Conservation (phyloP, 768 basidiomycete genomes). For the Gautieria morchelliformis region DNA sequence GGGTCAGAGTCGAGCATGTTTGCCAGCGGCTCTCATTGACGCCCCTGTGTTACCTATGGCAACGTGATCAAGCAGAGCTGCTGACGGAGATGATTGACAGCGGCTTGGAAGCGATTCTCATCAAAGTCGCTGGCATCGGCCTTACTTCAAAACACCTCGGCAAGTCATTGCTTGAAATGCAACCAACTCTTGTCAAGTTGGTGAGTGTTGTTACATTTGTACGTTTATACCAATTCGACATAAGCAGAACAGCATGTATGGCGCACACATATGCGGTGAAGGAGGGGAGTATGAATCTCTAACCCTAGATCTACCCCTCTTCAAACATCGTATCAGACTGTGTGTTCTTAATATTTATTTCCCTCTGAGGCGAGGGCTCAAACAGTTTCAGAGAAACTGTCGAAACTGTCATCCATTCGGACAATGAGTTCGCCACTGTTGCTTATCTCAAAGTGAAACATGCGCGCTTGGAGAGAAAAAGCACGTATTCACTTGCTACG, state of each 20-base stretch:
- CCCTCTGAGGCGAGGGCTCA: background rate
- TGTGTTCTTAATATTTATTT: constrained; percentile 16
- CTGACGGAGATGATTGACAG: constrained; percentile 78
- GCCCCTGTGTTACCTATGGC: constrained; percentile 87
- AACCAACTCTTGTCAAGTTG: constrained; percentile 59
- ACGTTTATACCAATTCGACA: background rate
- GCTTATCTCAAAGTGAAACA: constrained; percentile 78
- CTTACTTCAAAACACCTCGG: constrained; percentile 71
- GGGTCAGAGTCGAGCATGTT: constrained; percentile 95
- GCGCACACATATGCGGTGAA: constrained; percentile 92
- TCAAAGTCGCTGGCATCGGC: constrained; percentile 95
- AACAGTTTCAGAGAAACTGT: constrained; percentile 39
- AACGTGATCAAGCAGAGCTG: constrained; percentile 78
- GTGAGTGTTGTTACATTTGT: constrained; percentile 26
- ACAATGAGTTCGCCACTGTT: constrained; percentile 80
- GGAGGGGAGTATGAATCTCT: constrained; percentile 97
- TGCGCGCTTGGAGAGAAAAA: constrained; percentile 55
- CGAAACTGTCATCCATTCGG: constrained; percentile 68
- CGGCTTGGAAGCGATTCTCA: constrained; percentile 73
- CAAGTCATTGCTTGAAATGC: constrained; percentile 63
- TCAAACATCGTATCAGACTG: constrained; percentile 69
- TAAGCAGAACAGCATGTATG: constrained; percentile 65
- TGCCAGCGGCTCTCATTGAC: constrained; percentile 75
- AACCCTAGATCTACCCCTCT: constrained; percentile 83
- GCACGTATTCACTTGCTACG: background rate